A percentile compares a stretch with the other conserved stretches of the same genome.
Conservation (phyloP, 495 filamentous ascomycete genomes). For the Polyplosphaeria fusca region DNA sequence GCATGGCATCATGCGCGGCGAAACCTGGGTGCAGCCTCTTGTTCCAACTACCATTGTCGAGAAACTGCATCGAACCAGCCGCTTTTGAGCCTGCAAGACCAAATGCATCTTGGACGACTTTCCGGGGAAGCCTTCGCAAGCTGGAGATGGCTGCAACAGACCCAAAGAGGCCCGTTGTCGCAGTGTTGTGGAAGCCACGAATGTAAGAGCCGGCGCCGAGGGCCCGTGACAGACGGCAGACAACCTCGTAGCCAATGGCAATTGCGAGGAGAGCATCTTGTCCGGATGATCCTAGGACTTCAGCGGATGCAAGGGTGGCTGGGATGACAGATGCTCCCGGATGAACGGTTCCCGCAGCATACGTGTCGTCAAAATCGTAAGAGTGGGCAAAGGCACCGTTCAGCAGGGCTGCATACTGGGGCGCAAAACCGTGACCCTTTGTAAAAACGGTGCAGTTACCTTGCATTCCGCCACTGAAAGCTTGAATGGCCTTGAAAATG, state of each 20-base stretch:
- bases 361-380: not conserved
- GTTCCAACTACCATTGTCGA: constrained; percentile 37
- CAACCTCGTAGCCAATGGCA: constrained; percentile 34
- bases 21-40: constrained; percentile 37
- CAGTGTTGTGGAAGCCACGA: constrained; percentile 35
- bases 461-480: not conserved
- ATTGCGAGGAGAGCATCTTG: not conserved
- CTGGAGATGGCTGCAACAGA: constrained; percentile 28
- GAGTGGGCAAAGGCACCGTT: not conserved
- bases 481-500: not conserved
- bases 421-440: not conserved
- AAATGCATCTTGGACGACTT: constrained; percentile 26
- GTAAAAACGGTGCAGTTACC: not conserved
- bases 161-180: constrained; percentile 34
- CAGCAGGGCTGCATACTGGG: not conserved
- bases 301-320: not conserved
- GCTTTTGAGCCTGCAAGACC: constrained; percentile 35
- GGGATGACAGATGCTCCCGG: not conserved
- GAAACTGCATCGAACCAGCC: constrained; percentile 36
- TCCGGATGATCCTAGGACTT: not conserved
- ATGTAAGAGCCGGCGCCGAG: constrained; percentile 32
- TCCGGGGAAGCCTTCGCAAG: constrained; percentile 10
- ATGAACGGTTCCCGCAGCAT: not conserved
- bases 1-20: constrained; percentile 36
- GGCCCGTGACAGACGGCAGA: constrained; percentile 31